These are phyloP conservation scores for Sporormia fimetaria DNA, from an alignment of 495 filamentous ascomycete species.

Conservation along the genomic window DNA sequence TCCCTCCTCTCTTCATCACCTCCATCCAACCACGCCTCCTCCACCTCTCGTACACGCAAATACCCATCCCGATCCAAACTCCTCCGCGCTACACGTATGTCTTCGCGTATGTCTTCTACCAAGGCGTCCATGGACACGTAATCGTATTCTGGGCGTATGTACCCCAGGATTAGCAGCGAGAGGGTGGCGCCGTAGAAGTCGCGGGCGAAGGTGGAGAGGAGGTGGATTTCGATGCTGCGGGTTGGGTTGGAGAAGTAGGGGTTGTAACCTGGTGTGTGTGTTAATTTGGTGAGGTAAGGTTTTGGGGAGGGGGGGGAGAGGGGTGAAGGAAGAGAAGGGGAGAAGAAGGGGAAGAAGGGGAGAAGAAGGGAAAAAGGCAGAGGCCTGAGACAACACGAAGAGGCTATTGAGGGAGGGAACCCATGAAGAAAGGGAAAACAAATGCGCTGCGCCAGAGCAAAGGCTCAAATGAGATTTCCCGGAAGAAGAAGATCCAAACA, in stretches of 20 bases:
- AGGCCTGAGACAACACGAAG: too few relatives aligned
- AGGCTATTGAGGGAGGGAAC: too few relatives aligned
- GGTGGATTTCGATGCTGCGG: slow-evolving; percentile 61
- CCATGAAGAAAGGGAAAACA: too few relatives aligned
- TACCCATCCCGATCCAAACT: slow-evolving; percentile 65
- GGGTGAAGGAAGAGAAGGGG: too few relatives aligned
- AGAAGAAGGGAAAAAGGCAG: too few relatives aligned
- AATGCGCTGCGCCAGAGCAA: too few relatives aligned
- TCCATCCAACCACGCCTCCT: slow-evolving; percentile 36
- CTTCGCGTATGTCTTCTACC: slow-evolving; percentile 74
- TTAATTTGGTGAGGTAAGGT: slow-evolving; percentile 90
- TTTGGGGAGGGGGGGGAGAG: too few relatives aligned
- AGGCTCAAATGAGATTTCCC: too few relatives aligned
- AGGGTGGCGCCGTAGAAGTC: slow-evolving; percentile 82
- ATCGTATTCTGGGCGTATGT: slow-evolving; percentile 78
- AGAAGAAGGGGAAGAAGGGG: too few relatives aligned
- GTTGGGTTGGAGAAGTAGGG: slow-evolving; percentile 16
- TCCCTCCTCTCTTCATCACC: slow-evolving; percentile 21
- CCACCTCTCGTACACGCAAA: slow-evolving; percentile 43
- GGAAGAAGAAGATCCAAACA: slow-evolving; percentile 59
- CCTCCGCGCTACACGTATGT: slow-evolving; percentile 69
- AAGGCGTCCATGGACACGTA: slow-evolving; percentile 73
- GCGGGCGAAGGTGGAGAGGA: slow-evolving; percentile 57
- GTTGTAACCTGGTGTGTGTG: slow-evolving; percentile 33
- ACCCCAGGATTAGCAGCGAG: slow-evolving; percentile 70